Evolutionary conservation across 148 eudicot genomes (phyloP).

Genomic region (Diospyros kaki): DNA sequence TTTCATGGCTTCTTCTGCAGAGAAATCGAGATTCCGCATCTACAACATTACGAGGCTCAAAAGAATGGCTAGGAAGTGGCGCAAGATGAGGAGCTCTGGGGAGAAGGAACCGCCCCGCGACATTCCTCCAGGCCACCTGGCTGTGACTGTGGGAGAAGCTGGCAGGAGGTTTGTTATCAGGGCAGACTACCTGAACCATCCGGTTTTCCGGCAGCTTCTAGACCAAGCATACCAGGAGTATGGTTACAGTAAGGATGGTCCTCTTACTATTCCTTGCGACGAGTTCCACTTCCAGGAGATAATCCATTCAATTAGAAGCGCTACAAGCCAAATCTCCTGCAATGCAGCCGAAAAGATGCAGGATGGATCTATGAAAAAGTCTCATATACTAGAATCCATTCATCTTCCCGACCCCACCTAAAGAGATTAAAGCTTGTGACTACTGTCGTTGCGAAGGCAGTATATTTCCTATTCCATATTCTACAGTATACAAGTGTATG

Average conservation of each 20-base stretch:
- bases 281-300: neutral
- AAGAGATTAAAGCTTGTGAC: too few species aligned
- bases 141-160: slow-evolving; percentile 8
- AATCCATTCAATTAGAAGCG: neutral
- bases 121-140: slow-evolving; percentile 1
- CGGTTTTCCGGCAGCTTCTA: slow-evolving; percentile 9
- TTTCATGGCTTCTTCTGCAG: neutral
- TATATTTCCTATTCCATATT: too few species aligned
- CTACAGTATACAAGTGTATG: too few species aligned
- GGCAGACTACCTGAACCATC: slow-evolving; percentile 15
- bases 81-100: neutral
- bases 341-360: neutral
- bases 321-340: neutral
- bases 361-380: too few species aligned
- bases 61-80: neutral
- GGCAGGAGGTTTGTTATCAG: neutral
- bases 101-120: neutral
- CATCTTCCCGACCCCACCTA: too few species aligned
- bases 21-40: neutral
- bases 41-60: neutral
- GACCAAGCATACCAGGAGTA: slow-evolving; percentile 11
- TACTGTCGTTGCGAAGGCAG: too few species aligned
- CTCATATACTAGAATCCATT: too few species aligned
- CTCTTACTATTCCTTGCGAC: neutral
- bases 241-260: neutral